phyloP scores from a whole-genome alignment of 371 early-diverging fungal genomes.

The Mucor velutinosus region DNA sequence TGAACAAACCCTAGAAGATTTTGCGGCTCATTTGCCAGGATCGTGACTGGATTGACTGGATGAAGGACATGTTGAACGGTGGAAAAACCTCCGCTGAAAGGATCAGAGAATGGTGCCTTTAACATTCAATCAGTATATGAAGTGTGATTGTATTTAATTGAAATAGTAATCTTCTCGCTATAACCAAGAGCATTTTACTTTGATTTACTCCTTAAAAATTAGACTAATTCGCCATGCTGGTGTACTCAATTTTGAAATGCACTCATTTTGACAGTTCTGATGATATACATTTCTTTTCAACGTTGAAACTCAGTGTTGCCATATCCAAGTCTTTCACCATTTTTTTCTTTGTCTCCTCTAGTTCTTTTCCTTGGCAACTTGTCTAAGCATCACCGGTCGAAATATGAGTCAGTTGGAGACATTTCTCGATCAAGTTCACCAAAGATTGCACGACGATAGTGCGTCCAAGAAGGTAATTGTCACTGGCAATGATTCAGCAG shows the following conservation, averaged over 20 bases:
- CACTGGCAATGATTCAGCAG: conserved; percentile 76
- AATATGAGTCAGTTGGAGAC: not conserved
- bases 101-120: not conserved
- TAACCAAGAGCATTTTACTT: not conserved
- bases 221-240: not conserved
- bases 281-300: not conserved
- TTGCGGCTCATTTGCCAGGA: conserved; percentile 5
- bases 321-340: not conserved
- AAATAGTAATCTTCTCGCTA: not conserved
- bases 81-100: not conserved
- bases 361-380: not conserved
- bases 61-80: not conserved
- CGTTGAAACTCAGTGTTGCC: not conserved
- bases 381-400: not conserved
- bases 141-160: not conserved
- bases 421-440: conserved; percentile 6
- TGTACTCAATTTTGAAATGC: not conserved
- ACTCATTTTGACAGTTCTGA: not conserved
- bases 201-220: not conserved
- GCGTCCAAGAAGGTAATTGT: conserved; percentile 38
- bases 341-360: not conserved
- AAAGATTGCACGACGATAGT: not conserved
- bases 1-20: not conserved
- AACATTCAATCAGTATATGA: not conserved
- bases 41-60: not conserved